Evolutionary conservation across 179 eudicot species (phyloP).

Genomic region (Drosera spatulata): DNA sequence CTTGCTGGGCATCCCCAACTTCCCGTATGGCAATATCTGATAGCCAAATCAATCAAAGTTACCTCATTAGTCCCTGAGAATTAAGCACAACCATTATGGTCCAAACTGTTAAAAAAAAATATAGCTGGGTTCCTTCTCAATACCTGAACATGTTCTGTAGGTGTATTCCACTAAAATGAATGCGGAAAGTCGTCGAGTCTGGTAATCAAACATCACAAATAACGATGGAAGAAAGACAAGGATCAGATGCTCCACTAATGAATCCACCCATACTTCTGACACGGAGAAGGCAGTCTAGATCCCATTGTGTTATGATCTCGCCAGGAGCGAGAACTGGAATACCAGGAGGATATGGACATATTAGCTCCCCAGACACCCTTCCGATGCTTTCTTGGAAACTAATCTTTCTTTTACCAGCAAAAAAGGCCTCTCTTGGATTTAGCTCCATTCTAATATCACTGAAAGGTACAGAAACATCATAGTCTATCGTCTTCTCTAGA

Average conservation of each 20-base stretch:
- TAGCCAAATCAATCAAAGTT: too few species aligned
- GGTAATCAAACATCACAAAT: slow-evolving; percentile 33
- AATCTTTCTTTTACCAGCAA: slow-evolving; percentile 51
- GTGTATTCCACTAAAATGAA: too few species aligned
- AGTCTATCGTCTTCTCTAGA: slow-evolving; percentile 5
- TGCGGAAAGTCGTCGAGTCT: too few species aligned
- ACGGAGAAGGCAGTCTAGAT: slow-evolving; percentile 32
- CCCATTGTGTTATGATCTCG: slow-evolving; percentile 43
- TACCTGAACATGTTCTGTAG: too few species aligned
- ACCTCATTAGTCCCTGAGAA: too few species aligned
- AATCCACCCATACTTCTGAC: slow-evolving; percentile 44
- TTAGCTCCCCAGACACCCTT: slow-evolving; percentile 67
- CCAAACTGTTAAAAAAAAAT: too few species aligned
- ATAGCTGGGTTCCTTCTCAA: too few species aligned
- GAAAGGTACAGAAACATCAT: slow-evolving; percentile 10
- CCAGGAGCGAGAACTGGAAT: slow-evolving; percentile 69
- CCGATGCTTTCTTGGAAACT: slow-evolving; percentile 37
- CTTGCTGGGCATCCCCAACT: too few species aligned
- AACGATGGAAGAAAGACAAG: slow-evolving; percentile 37
- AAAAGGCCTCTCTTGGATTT: slow-evolving; percentile 82
- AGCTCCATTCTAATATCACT: slow-evolving; percentile 33
- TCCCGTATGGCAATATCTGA: too few species aligned
- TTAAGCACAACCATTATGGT: too few species aligned
- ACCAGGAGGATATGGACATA: slow-evolving; percentile 92
- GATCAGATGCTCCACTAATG: slow-evolving; percentile 65